Evolutionary conservation across 768 basidiomycete species (phyloP).

Genomic region (Dioszegia crocea): DNA sequence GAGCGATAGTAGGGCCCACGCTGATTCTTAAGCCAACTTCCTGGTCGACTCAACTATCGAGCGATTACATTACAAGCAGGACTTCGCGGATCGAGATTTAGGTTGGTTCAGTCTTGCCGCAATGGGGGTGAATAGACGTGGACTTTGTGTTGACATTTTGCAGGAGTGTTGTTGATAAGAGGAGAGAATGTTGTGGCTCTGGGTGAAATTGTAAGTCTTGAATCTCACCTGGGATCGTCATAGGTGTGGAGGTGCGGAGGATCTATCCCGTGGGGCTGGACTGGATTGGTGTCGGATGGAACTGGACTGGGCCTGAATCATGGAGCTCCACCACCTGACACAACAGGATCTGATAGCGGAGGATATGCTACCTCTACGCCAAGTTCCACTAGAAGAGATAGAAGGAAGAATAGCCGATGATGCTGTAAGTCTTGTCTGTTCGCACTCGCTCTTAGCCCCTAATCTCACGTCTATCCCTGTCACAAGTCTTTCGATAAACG

Average conservation of each 20-base stretch:
- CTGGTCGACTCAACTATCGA: conserved; percentile 94
- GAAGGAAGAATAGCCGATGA: conserved; percentile 32
- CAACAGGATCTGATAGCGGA: conserved; percentile 36
- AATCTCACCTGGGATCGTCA: too few species aligned
- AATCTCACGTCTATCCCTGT: background rate
- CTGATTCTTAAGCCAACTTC: conserved; percentile 70
- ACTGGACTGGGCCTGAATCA: too few species aligned
- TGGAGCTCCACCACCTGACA: background rate
- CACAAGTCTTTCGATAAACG: background rate
- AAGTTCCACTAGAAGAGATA: conserved; percentile 26
- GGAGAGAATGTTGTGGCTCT: conserved; percentile 97
- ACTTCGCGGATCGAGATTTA: conserved; percentile 66
- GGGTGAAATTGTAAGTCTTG: conserved; percentile 92
- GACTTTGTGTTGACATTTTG: conserved; percentile 51
- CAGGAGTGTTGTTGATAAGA: conserved; percentile 87
- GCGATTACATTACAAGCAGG: conserved; percentile 82
- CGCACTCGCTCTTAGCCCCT: background rate
- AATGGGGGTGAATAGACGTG: too few species aligned
- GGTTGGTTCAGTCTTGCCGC: conserved; percentile 7
- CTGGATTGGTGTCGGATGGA: too few species aligned
- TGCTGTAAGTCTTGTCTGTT: conserved; percentile 18
- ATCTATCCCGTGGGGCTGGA: background rate
- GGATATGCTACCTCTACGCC: conserved; percentile 30
- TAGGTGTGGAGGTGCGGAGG: background rate
- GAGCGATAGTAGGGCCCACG: background rate